Base-by-base conservation (phyloP, 768 basidiomycete genomes). In the Coprinopsis marcescibilis region DNA sequence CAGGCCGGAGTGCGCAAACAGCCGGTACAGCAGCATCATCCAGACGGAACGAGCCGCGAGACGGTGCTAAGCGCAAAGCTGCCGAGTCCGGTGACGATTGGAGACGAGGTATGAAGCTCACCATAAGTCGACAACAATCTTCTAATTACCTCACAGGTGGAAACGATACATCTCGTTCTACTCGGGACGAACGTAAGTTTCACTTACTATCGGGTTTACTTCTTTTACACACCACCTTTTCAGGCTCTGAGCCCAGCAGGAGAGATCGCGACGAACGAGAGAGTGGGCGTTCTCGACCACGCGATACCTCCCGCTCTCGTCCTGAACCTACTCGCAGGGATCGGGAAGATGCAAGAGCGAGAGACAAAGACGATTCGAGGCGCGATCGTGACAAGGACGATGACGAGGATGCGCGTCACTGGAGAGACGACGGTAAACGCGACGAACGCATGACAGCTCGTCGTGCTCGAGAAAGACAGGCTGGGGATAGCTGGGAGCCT, bases 31-130 rank as follows among this genome's bases (percentile, higher is more conserved):
- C 69, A 44, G 58, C 66, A 24, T 55, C 75, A 33, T 66, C 76
- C 41, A 76, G 85, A 46, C 66, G 78, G 39, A 62, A 69, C 39
- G 85, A 88, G 48, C 67, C 69, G 21, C 71, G 81, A 56, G 86
- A 89, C 23, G 52, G 68, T 45, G 57, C 67, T 36, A 85, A 78
- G 68, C 83, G 81, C 67, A 84, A 83, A 64, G 71, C 72, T 35
- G 85, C 81, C 29, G 89, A 90, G 60, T 71, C 70, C 20, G 81
- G 78, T 55, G 86, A 90, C 55, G 89, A 92, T 58, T 92, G 89
- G 89, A 76, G 89, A 60, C 76, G 85, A 78, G 85, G 89, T 88
- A 55, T 52, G 74, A 64, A 24, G 43, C 42, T 43, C 60, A 38
- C 51, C 51, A 34, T 41, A 44, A 20, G 44, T 15, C 20, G 32